Base-by-base conservation (phyloP, 306 rosid species). In the Phaseolus lunatus region DNA sequence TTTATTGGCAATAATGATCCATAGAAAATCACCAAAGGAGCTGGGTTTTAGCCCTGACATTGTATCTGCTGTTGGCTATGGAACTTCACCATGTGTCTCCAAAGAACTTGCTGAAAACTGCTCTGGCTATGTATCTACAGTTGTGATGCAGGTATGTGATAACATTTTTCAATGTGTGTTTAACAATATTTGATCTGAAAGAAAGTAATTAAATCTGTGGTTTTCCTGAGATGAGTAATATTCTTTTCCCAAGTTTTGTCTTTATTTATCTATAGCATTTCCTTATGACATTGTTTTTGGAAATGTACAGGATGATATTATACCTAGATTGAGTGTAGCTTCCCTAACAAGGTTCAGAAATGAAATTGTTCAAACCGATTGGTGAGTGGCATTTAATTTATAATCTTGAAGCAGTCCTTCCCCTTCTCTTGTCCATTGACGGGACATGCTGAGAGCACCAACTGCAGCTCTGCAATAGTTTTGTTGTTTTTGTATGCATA, bases 281-380 rank as follows among this genome's bases (percentile, higher is more conserved):
- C 27, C 62, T n/a, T 31, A 26, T 79, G 78, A 64, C 78, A 22
- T 52, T 80, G 3, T 48, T 73, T 74, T 72, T 82, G 12, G 65
- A 79, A 66, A 50, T 73, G 52, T 79, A 72, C 91, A 95, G 98
- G 99, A 92, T 84, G 99, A 89, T 80, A 77, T 95, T 75, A 75
- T 95, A 78, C 98, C 99, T 39, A 86, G 96, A 75, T 67, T 95
- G 72, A 88, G 98, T 78, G 79, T 68, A 50, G 96, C 94, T 81
- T 91, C 99, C 78, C 81, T 95, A 37, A 81, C 87, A 82, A 88
- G 94, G 89, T 86, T 95, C 76, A 91, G 99, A 82, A 89, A 85
- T 78, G 99, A 95, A 88, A 91, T 95, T 87, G 88, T 95, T 81
- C 91, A 90, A 82, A 95, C 99, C 11, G 97, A 95, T 87, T 95